phyloP scores from a whole-genome alignment of 1,284 basidiomycete genomes.

The Irpex sp. region DNA sequence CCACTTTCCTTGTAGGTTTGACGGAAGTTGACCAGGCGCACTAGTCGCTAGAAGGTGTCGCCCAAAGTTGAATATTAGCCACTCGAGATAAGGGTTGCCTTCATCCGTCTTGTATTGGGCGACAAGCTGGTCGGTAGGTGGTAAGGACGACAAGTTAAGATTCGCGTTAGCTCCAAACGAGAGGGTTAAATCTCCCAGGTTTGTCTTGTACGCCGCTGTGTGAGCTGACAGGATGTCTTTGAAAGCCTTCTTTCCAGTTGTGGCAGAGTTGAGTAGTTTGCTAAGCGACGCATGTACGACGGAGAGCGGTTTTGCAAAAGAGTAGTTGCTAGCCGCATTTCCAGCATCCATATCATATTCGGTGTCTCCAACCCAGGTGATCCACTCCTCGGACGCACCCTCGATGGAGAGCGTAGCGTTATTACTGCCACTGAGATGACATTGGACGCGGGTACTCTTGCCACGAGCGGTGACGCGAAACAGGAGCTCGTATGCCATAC shows the following conservation, averaged over 20 bases:
- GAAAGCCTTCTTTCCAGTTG: slow-evolving; percentile 36
- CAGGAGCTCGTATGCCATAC: slow-evolving; percentile 79
- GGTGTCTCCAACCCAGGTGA: slow-evolving; percentile 79
- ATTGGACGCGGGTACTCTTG: slow-evolving; percentile 30
- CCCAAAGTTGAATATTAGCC: slow-evolving; percentile 80
- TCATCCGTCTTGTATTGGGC: slow-evolving; percentile 58
- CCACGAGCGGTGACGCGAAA: slow-evolving; percentile 49
- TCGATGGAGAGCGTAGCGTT: slow-evolving; percentile 67
- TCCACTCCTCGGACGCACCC: slow-evolving; percentile 58
- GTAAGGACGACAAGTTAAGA: slow-evolving; percentile 44
- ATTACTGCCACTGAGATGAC: slow-evolving; percentile 31
- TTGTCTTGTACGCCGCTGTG: slow-evolving; percentile 53
- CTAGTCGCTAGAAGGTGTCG: slow-evolving; percentile 72
- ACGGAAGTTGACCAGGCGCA: slow-evolving; percentile 68
- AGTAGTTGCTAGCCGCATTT: slow-evolving; percentile 58
- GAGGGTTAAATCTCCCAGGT: slow-evolving; percentile 60
- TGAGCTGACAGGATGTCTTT: slow-evolving; percentile 52
- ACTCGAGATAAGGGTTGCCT: slow-evolving; percentile 76
- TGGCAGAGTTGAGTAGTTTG: slow-evolving; percentile 42
- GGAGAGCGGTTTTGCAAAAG: slow-evolving; percentile 58
- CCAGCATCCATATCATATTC: slow-evolving; percentile 74
- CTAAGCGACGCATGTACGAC: slow-evolving; percentile 65
- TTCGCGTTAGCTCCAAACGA: slow-evolving; percentile 67
- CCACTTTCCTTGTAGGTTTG: slow-evolving; percentile 84
- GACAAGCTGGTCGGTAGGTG: slow-evolving; percentile 62